These are phyloP conservation scores for Elsinoe batatas DNA, from an alignment of 2,329 filamentous ascomycete genomes.

Conservation along the genomic window DNA sequence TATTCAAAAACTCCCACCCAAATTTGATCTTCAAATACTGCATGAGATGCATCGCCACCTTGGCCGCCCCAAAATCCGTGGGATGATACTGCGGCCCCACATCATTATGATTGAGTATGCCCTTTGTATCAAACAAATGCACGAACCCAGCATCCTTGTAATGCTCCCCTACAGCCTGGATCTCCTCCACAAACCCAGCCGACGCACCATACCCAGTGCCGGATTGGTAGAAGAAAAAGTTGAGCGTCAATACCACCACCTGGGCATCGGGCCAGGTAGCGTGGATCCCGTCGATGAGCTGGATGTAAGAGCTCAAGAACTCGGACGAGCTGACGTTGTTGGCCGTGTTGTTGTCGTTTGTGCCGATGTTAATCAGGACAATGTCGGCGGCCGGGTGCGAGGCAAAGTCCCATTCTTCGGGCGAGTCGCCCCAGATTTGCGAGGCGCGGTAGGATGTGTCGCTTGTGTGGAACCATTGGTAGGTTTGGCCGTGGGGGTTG, in stretches of 20 bases:
- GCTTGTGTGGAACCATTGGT: constrained; percentile 50
- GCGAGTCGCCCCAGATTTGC: constrained; percentile 31
- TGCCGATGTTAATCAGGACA: constrained; percentile 38
- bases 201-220: constrained; percentile 40
- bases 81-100: constrained; percentile 50
- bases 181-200: constrained; percentile 2
- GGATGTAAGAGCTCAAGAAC: constrained; percentile 34
- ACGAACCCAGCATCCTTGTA: constrained; percentile 38
- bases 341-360: constrained; percentile 34
- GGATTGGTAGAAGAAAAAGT: constrained; percentile 43
- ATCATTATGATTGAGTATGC: constrained; percentile 53
- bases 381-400: constrained; percentile 31
- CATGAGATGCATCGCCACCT: constrained; percentile 50
- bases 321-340: constrained; percentile 32
- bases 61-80: constrained; percentile 52
- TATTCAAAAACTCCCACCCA: constrained; percentile 47
- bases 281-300: constrained; percentile 34
- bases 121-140: constrained; percentile 52
- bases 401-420: constrained; percentile 29
- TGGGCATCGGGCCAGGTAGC: constrained; percentile 32
- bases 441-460: constrained; percentile 43
- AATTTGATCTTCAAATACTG: constrained; percentile 49
- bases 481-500: constrained; percentile 31
- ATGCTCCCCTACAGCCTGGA: not conserved
- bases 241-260: constrained; percentile 35